Evolutionary conservation across 176 grass and related monocot species (phyloP), one percentile per base, ranked within the genome.

Genomic region (Ampelocalamus luodianensis): DNA sequence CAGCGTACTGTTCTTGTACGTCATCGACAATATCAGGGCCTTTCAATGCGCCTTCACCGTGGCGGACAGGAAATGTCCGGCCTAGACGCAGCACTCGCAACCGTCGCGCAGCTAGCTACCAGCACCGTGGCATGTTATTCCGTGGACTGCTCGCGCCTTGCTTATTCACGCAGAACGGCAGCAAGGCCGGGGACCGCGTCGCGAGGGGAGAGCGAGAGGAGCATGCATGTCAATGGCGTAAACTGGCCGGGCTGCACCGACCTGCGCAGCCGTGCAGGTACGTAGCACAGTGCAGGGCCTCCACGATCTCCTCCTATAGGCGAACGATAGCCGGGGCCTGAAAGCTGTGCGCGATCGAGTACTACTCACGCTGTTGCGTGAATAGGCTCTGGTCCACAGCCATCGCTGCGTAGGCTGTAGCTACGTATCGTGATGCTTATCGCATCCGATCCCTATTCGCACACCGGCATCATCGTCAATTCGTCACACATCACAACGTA

Each of bases 81-180:
- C 9, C 20, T 32, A 61, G 0, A 3, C 24, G 39, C 18, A 22
- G 53, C 69, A 73, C 42, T 36, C 24, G 59, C 26, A 49, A 62
- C 54, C 54, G 68, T 38, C 14, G 55, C 55, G 55, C 53, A 72
- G 66, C 49, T 29, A 22, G 79, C n/a, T 16, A n/a, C 59, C 24
- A 4, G 27, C 63, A 32, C 73, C 23, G 65, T 65, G 64, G 14
- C 81, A 68, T 80, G 76, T 34, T 62, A 76, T 85, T 85, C 76
- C 44, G 76, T 75, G 82, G 49, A 68, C 76, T 43, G 82, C 63
- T 38, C 81, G 29, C 74, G 67, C 46, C 66, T 56, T 65, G 42
- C 42, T 10, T 14, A 65, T 73, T 71, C 46, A 49, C 59, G 49
- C 61, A 46, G 69, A 20, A 49, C 59, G 77, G 16, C 14, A 24